Percentiles rank a stretch among this genome's conserved stretches.
Conservation (phyloP, 148 eudicot genomes). For the Hydrangea macrophylla region DNA sequence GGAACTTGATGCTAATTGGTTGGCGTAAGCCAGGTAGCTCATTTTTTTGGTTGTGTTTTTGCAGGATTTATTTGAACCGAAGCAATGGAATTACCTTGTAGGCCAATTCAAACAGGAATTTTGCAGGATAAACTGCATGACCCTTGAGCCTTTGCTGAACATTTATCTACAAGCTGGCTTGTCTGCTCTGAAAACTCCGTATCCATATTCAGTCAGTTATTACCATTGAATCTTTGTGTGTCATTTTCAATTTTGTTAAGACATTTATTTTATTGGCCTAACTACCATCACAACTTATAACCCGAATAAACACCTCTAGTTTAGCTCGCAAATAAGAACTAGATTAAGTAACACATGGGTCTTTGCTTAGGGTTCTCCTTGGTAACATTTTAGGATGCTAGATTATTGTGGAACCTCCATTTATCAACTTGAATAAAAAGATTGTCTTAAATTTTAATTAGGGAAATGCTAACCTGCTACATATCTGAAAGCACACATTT, state of each 20-base stretch:
- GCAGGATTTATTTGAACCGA: constrained; percentile 91
- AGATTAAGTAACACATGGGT: neutral
- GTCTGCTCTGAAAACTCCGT: constrained; percentile 99
- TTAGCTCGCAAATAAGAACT: neutral
- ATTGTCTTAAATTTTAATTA: too few species aligned
- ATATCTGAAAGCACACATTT: too few species aligned
- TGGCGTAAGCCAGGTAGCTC: neutral
- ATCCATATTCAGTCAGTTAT: constrained; percentile 42
- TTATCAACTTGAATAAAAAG: neutral
- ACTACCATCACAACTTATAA: neutral
- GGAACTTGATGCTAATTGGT: neutral
- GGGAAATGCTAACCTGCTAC: too few species aligned
- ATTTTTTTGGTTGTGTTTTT: constrained; percentile 12
- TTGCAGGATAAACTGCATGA: constrained; percentile 91
- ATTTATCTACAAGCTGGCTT: constrained; percentile 95
- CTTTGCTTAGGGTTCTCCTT: neutral
- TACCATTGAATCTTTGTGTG: neutral
- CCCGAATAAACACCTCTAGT: neutral
- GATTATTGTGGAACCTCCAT: neutral
- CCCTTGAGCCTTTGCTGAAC: constrained; percentile 86
- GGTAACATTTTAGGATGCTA: neutral
- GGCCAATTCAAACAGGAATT: constrained; percentile 96
- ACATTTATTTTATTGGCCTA: constrained; percentile 2
- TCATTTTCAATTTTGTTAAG: neutral
- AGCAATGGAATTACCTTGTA: constrained; percentile 90